Evolutionary conservation across 495 filamentous ascomycete species (phyloP).

Genomic region (Penicillium bialowiezense): DNA sequence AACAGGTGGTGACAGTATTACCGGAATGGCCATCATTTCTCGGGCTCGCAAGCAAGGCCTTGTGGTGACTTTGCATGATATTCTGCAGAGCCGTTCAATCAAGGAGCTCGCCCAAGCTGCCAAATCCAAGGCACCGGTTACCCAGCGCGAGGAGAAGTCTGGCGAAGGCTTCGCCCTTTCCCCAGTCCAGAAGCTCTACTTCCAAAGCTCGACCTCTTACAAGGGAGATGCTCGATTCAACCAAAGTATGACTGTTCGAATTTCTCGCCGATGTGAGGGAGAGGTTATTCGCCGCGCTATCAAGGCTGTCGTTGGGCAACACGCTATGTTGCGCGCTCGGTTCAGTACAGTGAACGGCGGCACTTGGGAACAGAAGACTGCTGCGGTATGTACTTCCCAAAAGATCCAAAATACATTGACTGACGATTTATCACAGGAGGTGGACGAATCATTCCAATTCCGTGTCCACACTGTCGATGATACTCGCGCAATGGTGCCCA

Average conservation of each 20-base stretch:
- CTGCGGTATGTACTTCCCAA: constrained; percentile 19
- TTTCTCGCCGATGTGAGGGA: constrained; percentile 47
- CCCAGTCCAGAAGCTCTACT: constrained; percentile 45
- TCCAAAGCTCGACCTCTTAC: constrained; percentile 43
- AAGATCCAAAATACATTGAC: background rate
- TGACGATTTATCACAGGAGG: constrained; percentile 22
- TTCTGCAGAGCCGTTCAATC: constrained; percentile 37
- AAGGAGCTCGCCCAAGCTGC: constrained; percentile 33
- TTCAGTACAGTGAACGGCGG: constrained; percentile 41
- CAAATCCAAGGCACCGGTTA: constrained; percentile 15
- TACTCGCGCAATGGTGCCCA: constrained; percentile 29
- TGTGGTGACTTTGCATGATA: constrained; percentile 30
- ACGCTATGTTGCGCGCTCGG: constrained; percentile 68
- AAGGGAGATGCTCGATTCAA: constrained; percentile 60
- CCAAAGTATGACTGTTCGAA: constrained; percentile 62
- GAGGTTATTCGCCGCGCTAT: constrained; percentile 54
- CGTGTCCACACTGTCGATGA: constrained; percentile 27
- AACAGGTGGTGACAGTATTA: constrained; percentile 47
- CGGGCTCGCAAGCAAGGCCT: constrained; percentile 39
- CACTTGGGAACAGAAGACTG: constrained; percentile 44
- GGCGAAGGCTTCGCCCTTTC: constrained; percentile 52
- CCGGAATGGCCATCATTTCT: constrained; percentile 41
- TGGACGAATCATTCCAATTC: constrained; percentile 43
- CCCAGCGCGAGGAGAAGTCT: constrained; percentile 29
- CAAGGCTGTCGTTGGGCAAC: constrained; percentile 56